Percentiles rank a stretch among this genome's conserved stretches.
These are phyloP conservation scores for Chrysoporthe deuterocubensis DNA, from an alignment of 2,329 filamentous ascomycete genomes.

Conservation along the genomic window DNA sequence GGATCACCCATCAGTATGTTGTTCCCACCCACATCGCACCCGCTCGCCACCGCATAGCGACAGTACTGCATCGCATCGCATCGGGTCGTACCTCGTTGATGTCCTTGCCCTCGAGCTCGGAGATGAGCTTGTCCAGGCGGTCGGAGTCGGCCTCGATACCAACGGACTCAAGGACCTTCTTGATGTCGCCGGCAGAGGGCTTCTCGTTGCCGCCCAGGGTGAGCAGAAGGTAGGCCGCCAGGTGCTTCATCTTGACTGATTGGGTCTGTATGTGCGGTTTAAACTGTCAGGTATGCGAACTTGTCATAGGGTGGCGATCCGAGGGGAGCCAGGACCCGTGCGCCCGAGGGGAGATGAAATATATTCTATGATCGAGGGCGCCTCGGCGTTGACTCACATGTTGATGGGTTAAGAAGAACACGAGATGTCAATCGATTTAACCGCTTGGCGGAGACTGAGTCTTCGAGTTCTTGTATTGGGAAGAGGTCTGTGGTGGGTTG, in stretches of 20 bases:
- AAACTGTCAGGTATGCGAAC: slow-evolving; percentile 11
- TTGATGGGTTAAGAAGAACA: slow-evolving; percentile 59
- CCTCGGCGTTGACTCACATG: slow-evolving; percentile 18
- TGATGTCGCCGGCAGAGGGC: slow-evolving; percentile 85
- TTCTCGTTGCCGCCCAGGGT: slow-evolving; percentile 88
- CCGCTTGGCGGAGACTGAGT: slow-evolving; percentile 99
- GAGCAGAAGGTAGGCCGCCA: slow-evolving; percentile 99
- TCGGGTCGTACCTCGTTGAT: slow-evolving; percentile 78
- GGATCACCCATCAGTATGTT: slow-evolving; percentile 1
- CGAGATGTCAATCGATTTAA: slow-evolving; percentile 99
- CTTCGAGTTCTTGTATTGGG: slow-evolving; percentile 77
- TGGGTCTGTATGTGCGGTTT: slow-evolving; percentile 34
- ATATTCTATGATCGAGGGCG: background rate
- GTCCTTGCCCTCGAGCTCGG: slow-evolving; percentile 90
- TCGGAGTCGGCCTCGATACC: slow-evolving; percentile 92
- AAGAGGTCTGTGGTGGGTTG: slow-evolving; percentile 18
- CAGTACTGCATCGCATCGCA: background rate
- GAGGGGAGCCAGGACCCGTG: background rate
- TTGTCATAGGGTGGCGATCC: slow-evolving; percentile 4
- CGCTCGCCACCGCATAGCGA: background rate
- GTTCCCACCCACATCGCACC: slow-evolving; percentile 29
- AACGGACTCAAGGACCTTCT: slow-evolving; percentile 86
- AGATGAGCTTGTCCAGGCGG: slow-evolving; percentile 83
- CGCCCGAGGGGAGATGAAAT: background rate
- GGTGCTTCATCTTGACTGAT: slow-evolving; percentile 93